Conservation (phyloP, 1,139 yeast species). For the Geotrichum histeridarum region DNA sequence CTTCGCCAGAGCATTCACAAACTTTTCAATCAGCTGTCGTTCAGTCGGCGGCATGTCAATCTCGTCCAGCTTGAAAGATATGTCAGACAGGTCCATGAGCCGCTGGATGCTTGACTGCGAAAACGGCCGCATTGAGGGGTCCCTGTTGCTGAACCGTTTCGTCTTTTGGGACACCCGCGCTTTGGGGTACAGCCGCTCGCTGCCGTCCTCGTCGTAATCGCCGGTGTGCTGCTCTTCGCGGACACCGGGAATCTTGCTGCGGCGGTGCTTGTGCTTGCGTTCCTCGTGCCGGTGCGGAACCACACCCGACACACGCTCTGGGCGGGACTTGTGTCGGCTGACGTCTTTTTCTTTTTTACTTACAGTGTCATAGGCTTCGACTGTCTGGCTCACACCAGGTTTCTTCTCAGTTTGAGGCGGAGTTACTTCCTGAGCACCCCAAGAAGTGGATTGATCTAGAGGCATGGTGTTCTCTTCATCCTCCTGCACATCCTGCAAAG, state of each 20-base stretch:
- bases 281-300: no score
- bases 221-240: no score
- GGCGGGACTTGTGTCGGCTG: no score
- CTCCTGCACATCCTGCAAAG: neutral
- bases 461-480: neutral
- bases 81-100: slow-evolving; percentile 29
- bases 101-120: slow-evolving; percentile 29
- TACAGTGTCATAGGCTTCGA: no score
- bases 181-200: no score
- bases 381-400: no score
- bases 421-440: neutral
- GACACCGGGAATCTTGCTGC: no score
- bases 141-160: neutral
- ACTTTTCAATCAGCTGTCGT: slow-evolving; percentile 72
- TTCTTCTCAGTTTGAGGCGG: neutral
- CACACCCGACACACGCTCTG: no score
- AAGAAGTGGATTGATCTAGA: neutral
- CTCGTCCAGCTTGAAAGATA: slow-evolving; percentile 54
- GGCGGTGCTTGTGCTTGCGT: no score
- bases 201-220: no score
- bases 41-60: slow-evolving; percentile 72
- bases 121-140: slow-evolving; percentile 22
- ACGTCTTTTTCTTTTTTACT: no score
- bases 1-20: slow-evolving; percentile 77
- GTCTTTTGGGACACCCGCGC: no score